Percentiles rank a stretch among this genome's conserved stretches.
Evolutionary conservation across 108 stramenopile species (phyloP).

Genomic region (Asterionellopsis glacialis): DNA sequence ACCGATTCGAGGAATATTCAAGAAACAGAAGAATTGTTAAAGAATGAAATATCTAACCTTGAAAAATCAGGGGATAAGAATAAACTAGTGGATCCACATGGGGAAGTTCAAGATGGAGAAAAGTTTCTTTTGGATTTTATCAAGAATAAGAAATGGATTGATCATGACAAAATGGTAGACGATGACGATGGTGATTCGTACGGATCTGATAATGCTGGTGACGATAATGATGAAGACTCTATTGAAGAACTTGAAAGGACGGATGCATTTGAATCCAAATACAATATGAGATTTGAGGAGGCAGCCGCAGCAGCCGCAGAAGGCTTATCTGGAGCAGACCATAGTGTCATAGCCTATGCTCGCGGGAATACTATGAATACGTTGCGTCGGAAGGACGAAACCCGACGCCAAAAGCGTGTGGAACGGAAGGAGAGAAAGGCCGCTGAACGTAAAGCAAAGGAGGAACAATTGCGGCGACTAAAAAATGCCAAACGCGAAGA

Average conservation of each 20-base stretch:
- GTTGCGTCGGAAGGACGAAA: constrained; percentile 89
- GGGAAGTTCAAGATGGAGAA: constrained; percentile 90
- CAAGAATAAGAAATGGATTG: constrained; percentile 79
- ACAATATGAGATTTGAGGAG: constrained; percentile 99
- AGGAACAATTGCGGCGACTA: constrained; percentile 89
- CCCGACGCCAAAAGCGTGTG: constrained; percentile 85
- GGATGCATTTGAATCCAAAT: constrained; percentile 96
- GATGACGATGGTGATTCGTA: constrained; percentile 14
- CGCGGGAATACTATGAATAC: constrained; percentile 64
- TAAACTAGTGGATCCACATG: constrained; percentile 67
- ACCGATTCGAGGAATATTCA: constrained; percentile 14
- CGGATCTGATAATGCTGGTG: constrained; percentile 9
- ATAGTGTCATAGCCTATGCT: constrained; percentile 76
- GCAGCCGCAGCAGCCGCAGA: constrained; percentile 50
- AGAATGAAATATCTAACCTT: constrained; percentile 58
- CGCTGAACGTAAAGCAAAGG: constrained; percentile 89
- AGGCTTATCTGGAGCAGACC: constrained; percentile 46
- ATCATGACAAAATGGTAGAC: constrained; percentile 19
- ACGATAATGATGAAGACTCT: constrained; percentile 75
- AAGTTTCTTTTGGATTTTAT: constrained; percentile 78
- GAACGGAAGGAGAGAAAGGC: constrained; percentile 89
- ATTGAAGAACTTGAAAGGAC: constrained; percentile 84
- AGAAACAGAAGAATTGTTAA: constrained; percentile 50
- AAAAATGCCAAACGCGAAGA: constrained; percentile 96
- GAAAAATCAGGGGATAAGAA: constrained; percentile 14